Percentiles rank a stretch among this genome's conserved stretches.
phyloP scores from a whole-genome alignment of 306 rosid genomes.

The Prunus armeniaca region DNA sequence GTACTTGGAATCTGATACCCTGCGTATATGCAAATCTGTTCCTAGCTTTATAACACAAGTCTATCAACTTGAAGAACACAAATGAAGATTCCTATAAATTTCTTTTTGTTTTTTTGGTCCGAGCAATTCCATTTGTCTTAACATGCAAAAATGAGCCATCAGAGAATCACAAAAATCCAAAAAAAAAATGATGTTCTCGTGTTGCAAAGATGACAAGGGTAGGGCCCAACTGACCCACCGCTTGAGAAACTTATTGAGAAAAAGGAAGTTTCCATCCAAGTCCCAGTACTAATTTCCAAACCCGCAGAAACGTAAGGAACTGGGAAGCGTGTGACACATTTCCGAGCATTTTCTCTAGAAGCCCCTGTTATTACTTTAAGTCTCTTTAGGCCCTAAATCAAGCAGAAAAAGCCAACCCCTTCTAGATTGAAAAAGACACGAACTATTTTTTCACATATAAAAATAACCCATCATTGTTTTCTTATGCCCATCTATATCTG shows the following conservation, averaged over 20 bases:
- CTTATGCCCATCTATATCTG: background rate
- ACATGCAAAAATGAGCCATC: background rate
- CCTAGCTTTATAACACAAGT: background rate
- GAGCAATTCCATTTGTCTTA: background rate
- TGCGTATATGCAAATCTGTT: background rate
- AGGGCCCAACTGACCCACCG: slow-evolving; percentile 13
- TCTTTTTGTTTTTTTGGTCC: too few relatives aligned
- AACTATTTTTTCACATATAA: background rate
- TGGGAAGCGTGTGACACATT: background rate
- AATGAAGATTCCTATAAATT: background rate
- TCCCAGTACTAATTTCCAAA: background rate
- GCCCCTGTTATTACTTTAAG: background rate
- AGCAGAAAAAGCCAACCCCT: background rate
- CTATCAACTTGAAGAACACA: too few relatives aligned
- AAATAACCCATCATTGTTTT: background rate
- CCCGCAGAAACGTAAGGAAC: slow-evolving; percentile 5
- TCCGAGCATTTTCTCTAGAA: background rate
- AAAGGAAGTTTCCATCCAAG: slow-evolving; percentile 1
- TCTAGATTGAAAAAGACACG: slow-evolving; percentile 8
- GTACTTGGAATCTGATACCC: background rate
- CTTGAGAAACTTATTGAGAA: background rate
- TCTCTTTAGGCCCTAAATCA: background rate
- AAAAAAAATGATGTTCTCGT: background rate
- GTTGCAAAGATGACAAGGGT: background rate
- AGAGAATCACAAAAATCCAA: background rate